Conservation (phyloP, 208 protist species). For the Wallacemonas sp. region DNA sequence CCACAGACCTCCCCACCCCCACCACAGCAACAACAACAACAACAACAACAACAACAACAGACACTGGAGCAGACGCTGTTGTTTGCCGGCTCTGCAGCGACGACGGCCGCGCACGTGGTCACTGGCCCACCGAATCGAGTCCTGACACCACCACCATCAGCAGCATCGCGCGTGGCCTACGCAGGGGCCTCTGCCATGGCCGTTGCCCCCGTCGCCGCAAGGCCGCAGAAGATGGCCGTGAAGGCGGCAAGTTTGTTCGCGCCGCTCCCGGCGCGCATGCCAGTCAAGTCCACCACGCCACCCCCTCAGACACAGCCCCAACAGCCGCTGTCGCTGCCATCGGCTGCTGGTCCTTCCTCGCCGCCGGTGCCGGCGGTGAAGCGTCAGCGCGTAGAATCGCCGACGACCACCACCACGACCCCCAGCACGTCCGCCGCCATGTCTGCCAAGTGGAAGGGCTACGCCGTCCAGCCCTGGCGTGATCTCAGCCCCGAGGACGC, state of each 20-base stretch:
- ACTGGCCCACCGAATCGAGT: background rate
- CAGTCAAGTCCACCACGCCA: background rate
- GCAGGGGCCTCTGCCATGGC: background rate
- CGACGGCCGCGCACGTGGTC: background rate
- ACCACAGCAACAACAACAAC: background rate
- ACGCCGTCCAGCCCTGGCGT: constrained; percentile 64
- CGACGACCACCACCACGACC: background rate
- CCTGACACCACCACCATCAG: background rate
- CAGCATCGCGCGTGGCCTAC: background rate
- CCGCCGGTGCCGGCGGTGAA: too few species aligned
- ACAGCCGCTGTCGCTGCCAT: background rate
- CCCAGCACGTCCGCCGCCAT: background rate
- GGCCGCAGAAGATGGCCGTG: constrained; percentile 15
- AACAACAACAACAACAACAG: background rate
- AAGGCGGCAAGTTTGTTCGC: background rate
- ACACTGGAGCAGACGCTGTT: too few species aligned
- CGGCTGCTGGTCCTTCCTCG: background rate
- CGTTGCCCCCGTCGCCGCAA: background rate
- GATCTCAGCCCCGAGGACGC: constrained; percentile 49
- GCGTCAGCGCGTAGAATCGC: background rate
- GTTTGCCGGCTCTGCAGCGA: background rate
- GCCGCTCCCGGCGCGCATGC: background rate
- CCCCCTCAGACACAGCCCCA: background rate
- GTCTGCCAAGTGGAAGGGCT: constrained; percentile 40
- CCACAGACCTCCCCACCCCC: constrained; percentile 10